Percentiles rank a stretch among this genome's conserved stretches.
These are phyloP conservation scores for Dalbergia oliveri DNA, from an alignment of 306 rosid species.

Conservation along the genomic window DNA sequence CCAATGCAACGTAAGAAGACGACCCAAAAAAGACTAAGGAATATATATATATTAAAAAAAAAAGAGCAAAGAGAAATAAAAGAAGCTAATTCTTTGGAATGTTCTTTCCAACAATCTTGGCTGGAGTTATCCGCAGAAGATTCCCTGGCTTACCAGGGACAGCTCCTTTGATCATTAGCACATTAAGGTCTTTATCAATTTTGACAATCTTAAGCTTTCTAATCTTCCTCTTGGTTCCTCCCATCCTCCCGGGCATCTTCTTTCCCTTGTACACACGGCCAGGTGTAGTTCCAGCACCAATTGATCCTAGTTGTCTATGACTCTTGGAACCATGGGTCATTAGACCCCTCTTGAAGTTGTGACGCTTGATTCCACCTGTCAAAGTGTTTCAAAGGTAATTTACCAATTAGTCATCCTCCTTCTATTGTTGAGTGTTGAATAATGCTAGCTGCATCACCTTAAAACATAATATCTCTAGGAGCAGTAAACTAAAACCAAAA, in stretches of 20 bases:
- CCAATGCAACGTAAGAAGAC: neutral
- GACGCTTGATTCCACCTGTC: conserved; percentile 91
- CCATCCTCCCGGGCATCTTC: conserved; percentile 99
- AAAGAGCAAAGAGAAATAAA: neutral
- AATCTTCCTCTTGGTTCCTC: conserved; percentile 88
- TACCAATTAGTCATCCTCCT: neutral
- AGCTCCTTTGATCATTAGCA: conserved; percentile 91
- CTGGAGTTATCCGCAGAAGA: conserved; percentile 88
- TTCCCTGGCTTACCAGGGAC: conserved; percentile 97
- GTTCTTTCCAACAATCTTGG: conserved; percentile 95
- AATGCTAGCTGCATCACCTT: neutral
- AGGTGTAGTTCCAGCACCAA: conserved; percentile 97
- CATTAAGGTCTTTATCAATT: conserved; percentile 87
- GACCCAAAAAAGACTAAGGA: too few relatives aligned
- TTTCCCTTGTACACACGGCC: conserved; percentile 91
- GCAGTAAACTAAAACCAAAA: neutral
- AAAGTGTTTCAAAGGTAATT: neutral
- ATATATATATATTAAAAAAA: neutral
- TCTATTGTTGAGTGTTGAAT: neutral
- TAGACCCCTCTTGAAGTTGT: conserved; percentile 82
- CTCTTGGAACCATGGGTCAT: conserved; percentile 98
- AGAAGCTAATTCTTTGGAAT: conserved; percentile 76
- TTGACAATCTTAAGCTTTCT: conserved; percentile 95
- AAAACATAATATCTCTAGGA: neutral
- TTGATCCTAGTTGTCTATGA: conserved; percentile 90